Evolutionary conservation across 768 basidiomycete species (phyloP).

Genomic region (Leccinellum rugosiceps): DNA sequence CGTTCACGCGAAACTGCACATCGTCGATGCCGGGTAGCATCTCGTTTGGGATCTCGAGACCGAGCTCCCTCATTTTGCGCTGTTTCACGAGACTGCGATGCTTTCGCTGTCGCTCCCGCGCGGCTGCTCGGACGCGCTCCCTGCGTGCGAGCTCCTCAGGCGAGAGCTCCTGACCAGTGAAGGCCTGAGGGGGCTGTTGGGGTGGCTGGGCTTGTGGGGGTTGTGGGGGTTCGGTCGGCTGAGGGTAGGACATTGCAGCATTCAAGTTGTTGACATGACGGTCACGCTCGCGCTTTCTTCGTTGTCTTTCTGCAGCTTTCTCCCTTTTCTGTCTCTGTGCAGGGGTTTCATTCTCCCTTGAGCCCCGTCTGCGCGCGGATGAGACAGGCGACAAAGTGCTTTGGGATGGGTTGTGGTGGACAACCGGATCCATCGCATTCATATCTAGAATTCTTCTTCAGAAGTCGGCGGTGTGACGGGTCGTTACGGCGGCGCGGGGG

Average conservation of each 20-base stretch:
- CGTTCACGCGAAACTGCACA: constrained; percentile 57
- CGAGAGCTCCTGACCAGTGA: constrained; percentile 39
- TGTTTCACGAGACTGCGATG: constrained; percentile 78
- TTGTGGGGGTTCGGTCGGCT: constrained; percentile 32
- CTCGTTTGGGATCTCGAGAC: constrained; percentile 77
- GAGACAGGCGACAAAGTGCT: constrained; percentile 31
- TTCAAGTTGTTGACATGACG: constrained; percentile 40
- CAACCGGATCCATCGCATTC: constrained; percentile 36
- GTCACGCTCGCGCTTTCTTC: constrained; percentile 76
- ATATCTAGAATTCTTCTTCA: constrained; percentile 15
- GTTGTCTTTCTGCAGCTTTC: constrained; percentile 84
- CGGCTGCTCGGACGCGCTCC: constrained; percentile 72
- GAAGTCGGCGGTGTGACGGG: constrained; percentile 29
- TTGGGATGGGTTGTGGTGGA: constrained; percentile 31
- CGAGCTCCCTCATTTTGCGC: constrained; percentile 78
- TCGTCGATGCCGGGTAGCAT: constrained; percentile 63
- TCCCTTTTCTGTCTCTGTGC: constrained; percentile 74
- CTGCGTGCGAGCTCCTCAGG: constrained; percentile 65
- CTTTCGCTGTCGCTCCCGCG: constrained; percentile 78
- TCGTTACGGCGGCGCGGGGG: constrained; percentile 33
- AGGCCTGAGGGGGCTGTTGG: constrained; percentile 24
- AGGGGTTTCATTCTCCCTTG: constrained; percentile 71
- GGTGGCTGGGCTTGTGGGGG: constrained; percentile 32
- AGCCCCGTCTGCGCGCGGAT: constrained; percentile 46
- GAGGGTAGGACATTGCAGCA: constrained; percentile 42